Evolutionary conservation across 805 yeast genomes (phyloP), one percentile per base, ranked within the genome.

Genomic region (Starmerella scarabaei): DNA sequence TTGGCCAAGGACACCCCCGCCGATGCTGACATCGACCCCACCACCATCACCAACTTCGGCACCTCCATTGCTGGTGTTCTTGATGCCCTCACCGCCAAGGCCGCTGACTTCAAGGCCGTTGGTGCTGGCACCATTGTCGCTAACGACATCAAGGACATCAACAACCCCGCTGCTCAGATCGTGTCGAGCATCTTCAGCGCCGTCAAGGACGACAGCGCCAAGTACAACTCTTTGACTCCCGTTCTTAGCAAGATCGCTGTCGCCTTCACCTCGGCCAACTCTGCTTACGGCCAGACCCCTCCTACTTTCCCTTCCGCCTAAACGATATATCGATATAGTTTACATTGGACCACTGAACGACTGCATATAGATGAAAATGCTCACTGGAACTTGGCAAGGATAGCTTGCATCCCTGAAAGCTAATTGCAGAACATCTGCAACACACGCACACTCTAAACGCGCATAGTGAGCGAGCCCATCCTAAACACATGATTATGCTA

Each of bases 101-200:
- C 54, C 23, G 30, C 38, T 32, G 56, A 42, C 41, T 49, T 56
- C 42, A 33, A 9, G 33, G 29, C 43, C 24, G 55, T 47, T 24
- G 55, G 54, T 16, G 53, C 53, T 31, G 36, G 27, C 30, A 2
- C 40, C 30, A 51, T 53, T 36, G 57, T 55, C 30, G 19, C 38
- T 16, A 41, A 43, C 29, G 57, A 54, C 42, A 35, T 55, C 37
- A 39, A 36, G 38, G 33, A 35, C 34, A 43, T 53, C 30, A 42
- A 36, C 21, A 44, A 41, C 21, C 50, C 53, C 30, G 44, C 58
- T 32, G 49, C 32, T 21, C 46, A 23, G 34, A 42, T 54, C 30
- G 52, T 42, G 19, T 32, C 42, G 33, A 20, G 30, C 30, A 43
- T 49, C 34, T 37, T 43, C 33, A 36, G 43, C 17, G 50, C 52